Base-by-base conservation (phyloP, 176 grass and related monocot genomes). In the Cocos nucifera region DNA sequence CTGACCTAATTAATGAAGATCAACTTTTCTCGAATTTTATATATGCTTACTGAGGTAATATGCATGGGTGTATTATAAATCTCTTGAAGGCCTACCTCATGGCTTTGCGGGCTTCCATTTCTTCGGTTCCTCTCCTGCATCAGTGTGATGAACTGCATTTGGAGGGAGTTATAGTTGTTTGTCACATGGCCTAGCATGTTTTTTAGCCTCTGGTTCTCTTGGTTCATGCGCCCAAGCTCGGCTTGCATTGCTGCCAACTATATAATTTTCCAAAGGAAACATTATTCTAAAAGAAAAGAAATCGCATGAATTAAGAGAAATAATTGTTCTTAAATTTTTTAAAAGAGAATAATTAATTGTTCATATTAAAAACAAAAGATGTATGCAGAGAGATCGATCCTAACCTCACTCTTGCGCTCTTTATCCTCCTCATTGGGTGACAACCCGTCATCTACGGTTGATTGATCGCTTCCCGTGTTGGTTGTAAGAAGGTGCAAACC, bases 141-240 rank as follows among this genome's bases (percentile, higher is more conserved):
- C 56, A 96, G 65, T 50, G 78, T 69, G 51, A 73, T 17, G 56
- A 90, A 75, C 50, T 90, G 92, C 83, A 76, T 90, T 65, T 90
- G 86, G 3, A 96, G 92, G 49, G 83, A 72, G 35, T 82, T 85
- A 78, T 96, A 96, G 75, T 83, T 90, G 64, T 0, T 53, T 35
- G 72, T 88, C 66, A 88, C 87, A 58, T 96, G 92, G 58, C 57
- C 53, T 10, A 96, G 76, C 78, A 88, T 85, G 55, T 51, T 78
- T n/a, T 60, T 80, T 44, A 96, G 76, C 17, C 81, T 78, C 62
- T 96, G 87, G 73, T 96, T 96, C 83, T 96, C 92, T 59, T 96
- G 80, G 50, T 85, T 90, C 87, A 96, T 78, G 22, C 87, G 84
- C 1, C 49, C 62, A 4, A 96, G 66, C 72, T 96, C 87, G 21